These are phyloP conservation scores for Phoma sp. DNA, from an alignment of 2,329 filamentous ascomycete species.

Conservation along the genomic window DNA sequence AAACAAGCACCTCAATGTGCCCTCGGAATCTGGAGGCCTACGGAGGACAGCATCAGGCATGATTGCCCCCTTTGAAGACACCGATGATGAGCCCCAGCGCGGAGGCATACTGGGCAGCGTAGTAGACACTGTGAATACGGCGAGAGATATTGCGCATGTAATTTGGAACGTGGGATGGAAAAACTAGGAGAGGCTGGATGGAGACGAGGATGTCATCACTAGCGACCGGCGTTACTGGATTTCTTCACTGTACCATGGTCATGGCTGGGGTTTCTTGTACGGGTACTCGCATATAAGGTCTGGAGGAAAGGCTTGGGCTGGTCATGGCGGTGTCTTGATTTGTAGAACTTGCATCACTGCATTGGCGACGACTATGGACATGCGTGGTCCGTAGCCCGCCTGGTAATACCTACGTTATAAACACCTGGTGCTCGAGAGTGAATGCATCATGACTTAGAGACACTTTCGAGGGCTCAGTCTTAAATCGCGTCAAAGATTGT, in stretches of 20 bases:
- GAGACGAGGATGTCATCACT: constrained; percentile 21
- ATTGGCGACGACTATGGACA: constrained; percentile 23
- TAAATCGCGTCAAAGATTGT: too few relatives aligned
- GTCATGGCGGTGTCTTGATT: constrained; percentile 22
- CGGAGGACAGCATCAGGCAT: constrained; percentile 83
- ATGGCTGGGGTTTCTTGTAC: constrained; percentile 23
- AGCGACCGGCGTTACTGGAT: constrained; percentile 33
- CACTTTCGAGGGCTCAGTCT: too few relatives aligned
- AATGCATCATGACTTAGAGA: neutral
- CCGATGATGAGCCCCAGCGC: constrained; percentile 64
- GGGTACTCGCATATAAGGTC: constrained; percentile 21
- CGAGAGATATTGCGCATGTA: constrained; percentile 68
- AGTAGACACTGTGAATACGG: constrained; percentile 76
- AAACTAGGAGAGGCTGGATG: constrained; percentile 37
- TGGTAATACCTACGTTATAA: constrained; percentile 28
- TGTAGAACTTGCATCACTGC: constrained; percentile 22
- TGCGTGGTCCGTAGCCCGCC: constrained; percentile 20
- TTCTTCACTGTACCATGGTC: constrained; percentile 26
- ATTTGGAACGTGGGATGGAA: constrained; percentile 72
- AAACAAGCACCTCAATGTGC: constrained; percentile 22
- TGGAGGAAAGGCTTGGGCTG: constrained; percentile 20
- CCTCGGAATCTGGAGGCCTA: constrained; percentile 60
- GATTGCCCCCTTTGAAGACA: constrained; percentile 87
- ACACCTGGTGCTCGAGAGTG: neutral
- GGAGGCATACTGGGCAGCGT: constrained; percentile 77